Evolutionary conservation across 106 monocot genomes (phyloP), one percentile per base, ranked within the genome.

Genomic region (Xerophyta viscosa): DNA sequence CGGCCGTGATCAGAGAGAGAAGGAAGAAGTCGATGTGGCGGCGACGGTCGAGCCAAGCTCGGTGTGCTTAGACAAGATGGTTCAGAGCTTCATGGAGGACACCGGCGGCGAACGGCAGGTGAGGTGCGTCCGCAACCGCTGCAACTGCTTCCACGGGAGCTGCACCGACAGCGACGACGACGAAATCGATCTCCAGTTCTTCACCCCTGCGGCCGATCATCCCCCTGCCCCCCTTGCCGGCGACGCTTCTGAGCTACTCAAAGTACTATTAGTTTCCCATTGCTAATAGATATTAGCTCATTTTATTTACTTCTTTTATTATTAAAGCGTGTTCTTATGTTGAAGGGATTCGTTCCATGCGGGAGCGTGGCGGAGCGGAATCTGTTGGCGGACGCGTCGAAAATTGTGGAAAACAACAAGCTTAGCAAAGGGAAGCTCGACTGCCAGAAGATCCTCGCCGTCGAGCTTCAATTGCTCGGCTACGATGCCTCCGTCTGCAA

Each of bases 61-160:
- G 12, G 63, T 85, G 8, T 85, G 80, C 57, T 75, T 96, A 8
- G 92, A 68, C 64, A 72, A 66, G 50, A 83, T 92, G 87, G 89
- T 96, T 10, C 72, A 63, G 36, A 85, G 62, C 63, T 96, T 89
- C 64, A 73, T 96, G 33, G 96, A 96, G 63, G 84, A 82, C 21
- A 68, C 26, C 63, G 70, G 56, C 62, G 74, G 58, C 12, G 64
- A 50, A 29, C 55, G 65, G 72, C 45, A 46, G 52, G 64, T 10
- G 45, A 56, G n/a, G n/a, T n/a, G 14, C n/a, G n/a, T 15, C 15
- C 58, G 62, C 31, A 49, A 36, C 31, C 63, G 87, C 37, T 96
- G 89, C 62, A 81, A 79, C 56, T 96, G 88, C 57, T 96, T 89
- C 71, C 68, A 89, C 36, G 85, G 85, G 7, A 79, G 57, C 65